phyloP scores from a whole-genome alignment of 495 filamentous ascomycete genomes.

The Penicillium ucsense region DNA sequence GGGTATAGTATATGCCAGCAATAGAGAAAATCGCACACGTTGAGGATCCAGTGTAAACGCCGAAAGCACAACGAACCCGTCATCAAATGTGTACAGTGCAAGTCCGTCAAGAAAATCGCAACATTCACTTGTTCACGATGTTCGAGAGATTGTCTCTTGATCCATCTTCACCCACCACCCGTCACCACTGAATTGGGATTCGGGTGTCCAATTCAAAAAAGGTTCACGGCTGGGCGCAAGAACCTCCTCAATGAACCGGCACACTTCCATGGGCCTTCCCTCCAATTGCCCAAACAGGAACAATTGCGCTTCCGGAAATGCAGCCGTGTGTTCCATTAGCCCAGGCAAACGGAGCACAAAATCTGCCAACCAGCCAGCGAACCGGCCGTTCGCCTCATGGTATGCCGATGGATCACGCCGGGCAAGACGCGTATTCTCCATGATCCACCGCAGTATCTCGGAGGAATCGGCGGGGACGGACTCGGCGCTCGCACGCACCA shows the following conservation, averaged over 20 bases:
- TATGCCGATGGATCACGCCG: not conserved
- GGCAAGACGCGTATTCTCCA: slow-evolving; percentile 12
- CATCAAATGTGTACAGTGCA: too few species aligned
- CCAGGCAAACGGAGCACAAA: slow-evolving; percentile 25
- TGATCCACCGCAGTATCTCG: slow-evolving; percentile 27
- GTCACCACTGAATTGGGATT: slow-evolving; percentile 9
- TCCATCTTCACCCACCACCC: slow-evolving; percentile 4
- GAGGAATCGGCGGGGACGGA: slow-evolving; percentile 25
- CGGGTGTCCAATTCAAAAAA: slow-evolving; percentile 16
- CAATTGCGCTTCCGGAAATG: slow-evolving; percentile 6
- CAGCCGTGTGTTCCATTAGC: slow-evolving; percentile 8
- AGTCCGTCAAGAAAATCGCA: too few species aligned
- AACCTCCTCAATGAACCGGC: slow-evolving; percentile 21
- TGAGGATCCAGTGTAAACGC: too few species aligned
- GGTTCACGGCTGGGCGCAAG: slow-evolving; percentile 9
- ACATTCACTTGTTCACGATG: too few species aligned
- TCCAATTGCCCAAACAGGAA: slow-evolving; percentile 24
- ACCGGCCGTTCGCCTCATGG: slow-evolving; percentile 5
- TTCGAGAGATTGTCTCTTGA: too few species aligned
- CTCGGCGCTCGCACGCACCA: slow-evolving; percentile 33
- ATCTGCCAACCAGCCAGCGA: slow-evolving; percentile 29
- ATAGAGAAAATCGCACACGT: too few species aligned
- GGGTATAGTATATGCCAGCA: too few species aligned
- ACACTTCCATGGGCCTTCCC: slow-evolving; percentile 8
- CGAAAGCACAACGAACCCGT: too few species aligned